A percentile compares a stretch with the other conserved stretches of the same genome.
These are phyloP conservation scores for Emmonsia crescens DNA, from an alignment of 2,329 filamentous ascomycete species.

Conservation along the genomic window DNA sequence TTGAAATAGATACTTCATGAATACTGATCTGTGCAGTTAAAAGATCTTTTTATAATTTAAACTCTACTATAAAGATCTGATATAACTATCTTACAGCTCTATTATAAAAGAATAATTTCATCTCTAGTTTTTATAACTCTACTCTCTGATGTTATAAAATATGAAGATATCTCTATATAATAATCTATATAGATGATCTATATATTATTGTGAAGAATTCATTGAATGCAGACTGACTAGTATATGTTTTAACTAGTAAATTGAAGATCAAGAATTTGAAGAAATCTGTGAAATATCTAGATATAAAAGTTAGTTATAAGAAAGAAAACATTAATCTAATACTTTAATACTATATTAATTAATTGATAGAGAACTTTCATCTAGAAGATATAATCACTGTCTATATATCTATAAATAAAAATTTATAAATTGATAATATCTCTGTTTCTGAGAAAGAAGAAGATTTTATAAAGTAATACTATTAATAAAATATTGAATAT, in stretches of 20 bases:
- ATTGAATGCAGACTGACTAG: background rate
- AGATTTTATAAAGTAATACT: no score
- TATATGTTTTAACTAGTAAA: no score
- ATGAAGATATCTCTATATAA: background rate
- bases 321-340: background rate
- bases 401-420: no score
- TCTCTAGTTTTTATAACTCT: background rate
- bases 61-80: background rate
- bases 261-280: no score
- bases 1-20: background rate
- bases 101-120: no score
- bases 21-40: background rate
- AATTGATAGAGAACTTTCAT: no score
- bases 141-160: background rate
- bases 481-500: no score
- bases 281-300: no score
- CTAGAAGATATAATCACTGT: no score
- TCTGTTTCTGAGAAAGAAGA: no score
- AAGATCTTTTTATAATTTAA: background rate
- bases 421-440: no score
- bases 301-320: background rate
- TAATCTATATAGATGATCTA: background rate
- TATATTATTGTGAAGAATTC: background rate
- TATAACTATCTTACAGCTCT: background rate
- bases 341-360: background rate